Base-by-base conservation (phyloP, 768 basidiomycete species). In the Phanerochaete sordida region DNA sequence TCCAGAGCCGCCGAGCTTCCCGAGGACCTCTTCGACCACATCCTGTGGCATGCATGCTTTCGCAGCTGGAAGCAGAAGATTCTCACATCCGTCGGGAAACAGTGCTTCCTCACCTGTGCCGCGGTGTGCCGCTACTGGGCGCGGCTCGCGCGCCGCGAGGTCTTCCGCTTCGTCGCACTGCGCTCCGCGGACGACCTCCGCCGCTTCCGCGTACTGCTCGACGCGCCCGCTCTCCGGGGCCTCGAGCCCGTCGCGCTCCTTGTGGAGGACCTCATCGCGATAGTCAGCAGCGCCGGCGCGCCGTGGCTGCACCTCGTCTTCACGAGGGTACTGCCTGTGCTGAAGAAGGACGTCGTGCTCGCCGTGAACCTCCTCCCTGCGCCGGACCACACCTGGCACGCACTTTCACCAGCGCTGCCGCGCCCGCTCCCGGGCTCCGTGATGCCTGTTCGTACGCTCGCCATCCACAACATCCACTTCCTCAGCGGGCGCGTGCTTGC, bases 71-170 rank as follows among this genome's bases (percentile, higher is more conserved):
- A 33, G 4, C 2, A 28, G 12, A 2, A 3, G 28, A 5, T 28
- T n/a, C n/a, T 30, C 21, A 30, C 21, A 9, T 15, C n/a, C 28
- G 33, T 28, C 16, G 21, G 5, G 3, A 48, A 58, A 16, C 57
- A 8, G 21, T 24, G 28, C 28, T 8, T 58, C 57, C 26, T 11
- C 12, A 7, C 21, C 31, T 50, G 46, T 27, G 57, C 47, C 2
- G 19, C 33, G 47, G 48, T 51, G 9, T 58, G 30, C 28, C 27
- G 47, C 23, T 58, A 49, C 57, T 58, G 57, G 57, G 57, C 47
- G 13, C 16, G 21, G 5, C 6, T 49, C 8, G 47, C 45, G 16
- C 57, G 47, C 12, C 26, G 23, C 11, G 19, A 31, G 21, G 15
- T 58, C 39, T 58, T 58, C 33, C 21, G 35, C 19, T 23, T 4